Evolutionary conservation across 345 rosid genomes (phyloP), one percentile per base, ranked within the genome.

Genomic region (Rubroshorea leprosula): DNA sequence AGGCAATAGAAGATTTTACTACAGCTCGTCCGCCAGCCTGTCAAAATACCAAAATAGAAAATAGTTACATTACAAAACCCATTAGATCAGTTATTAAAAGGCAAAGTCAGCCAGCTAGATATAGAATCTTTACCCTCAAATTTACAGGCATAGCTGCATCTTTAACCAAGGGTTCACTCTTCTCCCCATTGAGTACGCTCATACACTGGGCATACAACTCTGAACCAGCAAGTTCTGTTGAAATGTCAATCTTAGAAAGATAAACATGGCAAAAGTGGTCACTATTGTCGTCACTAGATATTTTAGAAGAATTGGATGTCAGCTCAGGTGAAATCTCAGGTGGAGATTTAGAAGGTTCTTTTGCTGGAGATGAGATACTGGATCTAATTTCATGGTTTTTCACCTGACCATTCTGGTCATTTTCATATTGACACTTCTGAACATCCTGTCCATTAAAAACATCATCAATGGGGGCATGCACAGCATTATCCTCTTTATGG

Each of bases 161-260:
- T 57, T 70, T 74, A 64, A 78, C 83, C n/a, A 25, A 61, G 63
- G 71, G 49, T 50, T 58, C 66, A 57, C 63, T 54, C 56, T 61
- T 76, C 63, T 75, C 78, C 26, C 54, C 55, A 26, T 59, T 69
- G 45, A 87, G 54, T 55, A 76, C 66, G 63, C 68, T 65, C 69
- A 79, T 74, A 65, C 78, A 78, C 64, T 66, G 74, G 60, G 61
- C 62, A 70, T 58, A 77, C 78, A 87, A 57, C 69, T 89, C 94
- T 0, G 86, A 67, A 71, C 76, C 78, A 54, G 84, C 74, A 64
- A 93, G 94, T 62, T 90, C 89, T 29, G 70, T 55, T 3, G 99
- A 89, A 63, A 93, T 73, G 76, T 93, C 97, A 53, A 93, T 80
- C 78, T 79, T 85, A 43, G 97, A 85, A 47, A 93, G 86, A 80